These are phyloP conservation scores for Oryza longistaminata DNA, from an alignment of 176 grass and related monocot genomes.

Conservation along the genomic window DNA sequence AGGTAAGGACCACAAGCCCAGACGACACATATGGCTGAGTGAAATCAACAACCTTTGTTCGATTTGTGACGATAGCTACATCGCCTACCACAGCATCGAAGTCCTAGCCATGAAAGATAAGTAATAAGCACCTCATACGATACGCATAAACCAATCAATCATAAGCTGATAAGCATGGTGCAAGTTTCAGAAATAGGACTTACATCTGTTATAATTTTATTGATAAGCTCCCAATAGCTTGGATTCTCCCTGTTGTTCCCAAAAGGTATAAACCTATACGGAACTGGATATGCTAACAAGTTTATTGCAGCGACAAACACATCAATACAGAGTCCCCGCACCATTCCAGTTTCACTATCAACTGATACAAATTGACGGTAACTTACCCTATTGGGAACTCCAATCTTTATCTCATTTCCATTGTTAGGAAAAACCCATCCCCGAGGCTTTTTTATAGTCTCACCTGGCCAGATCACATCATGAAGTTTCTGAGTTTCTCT, in stretches of 20 bases:
- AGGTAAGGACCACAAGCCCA: slow-evolving; percentile 72
- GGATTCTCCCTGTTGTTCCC: slow-evolving; percentile 70
- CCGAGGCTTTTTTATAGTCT: slow-evolving; percentile 52
- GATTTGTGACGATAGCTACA: slow-evolving; percentile 67
- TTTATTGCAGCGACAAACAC: slow-evolving; percentile 82
- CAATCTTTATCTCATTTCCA: slow-evolving; percentile 75
- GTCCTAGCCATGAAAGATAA: slow-evolving; percentile 41
- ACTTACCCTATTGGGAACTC: slow-evolving; percentile 72
- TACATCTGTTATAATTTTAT: slow-evolving; percentile 56
- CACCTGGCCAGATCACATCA: slow-evolving; percentile 75
- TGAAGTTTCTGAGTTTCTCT: slow-evolving; percentile 45
- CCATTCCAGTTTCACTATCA: slow-evolving; percentile 32
- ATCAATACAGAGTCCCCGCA: slow-evolving; percentile 81
- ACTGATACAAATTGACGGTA: slow-evolving; percentile 62
- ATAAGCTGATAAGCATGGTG: background rate
- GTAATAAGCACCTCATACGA: background rate
- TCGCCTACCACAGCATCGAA: slow-evolving; percentile 81
- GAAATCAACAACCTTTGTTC: slow-evolving; percentile 78
- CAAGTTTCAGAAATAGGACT: slow-evolving; percentile 44
- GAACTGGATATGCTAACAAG: slow-evolving; percentile 73
- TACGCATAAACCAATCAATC: background rate
- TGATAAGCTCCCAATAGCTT: slow-evolving; percentile 54
- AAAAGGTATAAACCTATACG: slow-evolving; percentile 63
- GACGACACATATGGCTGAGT: slow-evolving; percentile 77
- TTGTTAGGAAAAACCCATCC: slow-evolving; percentile 90